Base-by-base conservation (phyloP, 352 stramenopile genomes). In the Thraustochytrium aureum region DNA sequence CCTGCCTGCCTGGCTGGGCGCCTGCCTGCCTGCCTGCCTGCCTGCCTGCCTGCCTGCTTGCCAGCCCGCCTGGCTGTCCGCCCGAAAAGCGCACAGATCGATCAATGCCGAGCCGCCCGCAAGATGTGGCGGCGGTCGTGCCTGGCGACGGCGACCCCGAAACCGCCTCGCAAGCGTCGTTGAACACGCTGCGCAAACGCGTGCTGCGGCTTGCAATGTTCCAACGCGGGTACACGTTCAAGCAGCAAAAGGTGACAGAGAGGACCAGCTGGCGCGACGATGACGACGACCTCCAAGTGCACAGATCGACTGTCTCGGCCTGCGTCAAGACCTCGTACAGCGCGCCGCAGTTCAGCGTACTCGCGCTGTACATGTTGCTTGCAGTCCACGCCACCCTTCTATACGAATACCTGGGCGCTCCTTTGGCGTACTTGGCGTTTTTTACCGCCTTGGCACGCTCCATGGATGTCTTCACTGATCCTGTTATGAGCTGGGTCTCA, bases 391-490 rank as follows among this genome's bases (percentile, higher is more conserved):
- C 81, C 39, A 85, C 81, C 2, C 81, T 85, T 6, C 73, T 83
- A 12, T 85, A 85, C 47, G 82, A 85, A 61, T 83, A 85, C 22
- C 43, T 85, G 14, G 82, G 82, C 35, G 82, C 82, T 14, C 43
- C 72, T 32, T 65, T 85, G 17, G 30, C 39, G 45, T 84, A 85
- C 56, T 38, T 85, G 30, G 82, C 82, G 32, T 84, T 85, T 61
- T 85, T 85, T 52, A 84, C 76, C 10, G 82, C 82, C 20, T 75
- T 85, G 2, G 82, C 82, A 33, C 38, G 82, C 17, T 64, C 39
- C n/a, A 75, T 85, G 39, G 82, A 85, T 47, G 82, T 85, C 10
- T 82, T 85, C 52, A 85, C 82, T 5, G 82, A 85, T 82, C 82
- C 82, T 26, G 62, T 85, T 33, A 85, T 85, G 82, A 85, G 82